Evolutionary conservation across 306 rosid species (phyloP), one percentile per base, ranked within the genome.

Genomic region (Senna tora): DNA sequence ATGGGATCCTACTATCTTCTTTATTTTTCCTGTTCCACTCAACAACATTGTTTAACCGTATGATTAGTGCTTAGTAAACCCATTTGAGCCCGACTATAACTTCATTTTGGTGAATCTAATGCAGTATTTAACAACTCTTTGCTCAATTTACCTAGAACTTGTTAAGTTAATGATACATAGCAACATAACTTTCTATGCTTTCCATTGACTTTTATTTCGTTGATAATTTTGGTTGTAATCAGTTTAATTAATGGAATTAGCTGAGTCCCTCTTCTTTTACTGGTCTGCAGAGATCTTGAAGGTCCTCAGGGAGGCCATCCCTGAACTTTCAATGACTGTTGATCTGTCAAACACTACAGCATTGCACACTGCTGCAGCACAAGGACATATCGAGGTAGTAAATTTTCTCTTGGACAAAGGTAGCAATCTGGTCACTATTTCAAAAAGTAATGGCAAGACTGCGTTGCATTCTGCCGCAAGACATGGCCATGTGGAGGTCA

Each of bases 381-480:
- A 85, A 83, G 97, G 97, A 14, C 90, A 88, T 62, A 66, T 61
- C 53, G 82, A 84, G 14, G 83, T 88, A 4, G 94, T 90, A 4
- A 69, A 72, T 67, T 83, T 86, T 61, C 88, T 90, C 25, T 61
- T 88, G 80, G 90, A 86, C 30, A 80, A 70, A 46, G 82, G 79
- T 25, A 65, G 77, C 80, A 72, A 67, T 65, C 50, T 90, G 67
- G 50, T 81, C 51, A 63, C 75, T 77, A 90, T 90, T 43, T 84
- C 97, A 5, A 83, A 76, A 80, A 88, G 90, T 74, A 90, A 90
- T 39, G 88, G 92, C 36, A 90, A 90, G 86, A 90, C 94, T 33
- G 90, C 82, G 56, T 68, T 84, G 73, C 97, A 90, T 86, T 90
- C 97, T 56, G 89, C 94, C 14, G 90, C 97, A 50, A 88, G 94